Evolutionary conservation across 306 rosid genomes (phyloP).

Genomic region (Mimosa pudica): DNA sequence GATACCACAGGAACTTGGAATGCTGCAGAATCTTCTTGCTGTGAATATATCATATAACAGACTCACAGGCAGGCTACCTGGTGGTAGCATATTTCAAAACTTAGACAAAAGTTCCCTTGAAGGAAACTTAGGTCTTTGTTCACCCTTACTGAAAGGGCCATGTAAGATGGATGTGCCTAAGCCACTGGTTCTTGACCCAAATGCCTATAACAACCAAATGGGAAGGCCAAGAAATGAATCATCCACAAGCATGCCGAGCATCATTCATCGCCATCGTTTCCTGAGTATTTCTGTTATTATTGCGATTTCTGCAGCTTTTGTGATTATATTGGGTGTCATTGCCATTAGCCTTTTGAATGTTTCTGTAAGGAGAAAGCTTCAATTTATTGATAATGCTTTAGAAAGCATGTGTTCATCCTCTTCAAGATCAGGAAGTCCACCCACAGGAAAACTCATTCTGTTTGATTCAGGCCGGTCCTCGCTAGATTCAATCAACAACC

Average conservation of each 20-base stretch:
- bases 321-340: constrained; percentile 71
- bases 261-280: constrained; percentile 57
- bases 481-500: constrained; percentile 47
- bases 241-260: constrained; percentile 14
- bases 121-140: constrained; percentile 88
- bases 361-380: constrained; percentile 68
- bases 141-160: constrained; percentile 87
- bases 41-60: constrained; percentile 83
- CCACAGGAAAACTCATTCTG: constrained; percentile 76
- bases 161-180: constrained; percentile 84
- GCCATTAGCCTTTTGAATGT: constrained; percentile 68
- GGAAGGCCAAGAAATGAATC: constrained; percentile 47
- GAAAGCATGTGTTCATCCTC: constrained; percentile 93
- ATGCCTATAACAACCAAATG: constrained; percentile 62
- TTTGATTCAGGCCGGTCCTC: constrained; percentile 59
- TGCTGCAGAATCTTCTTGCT: constrained; percentile 74
- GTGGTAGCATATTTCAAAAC: constrained; percentile 62
- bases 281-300: constrained; percentile 80
- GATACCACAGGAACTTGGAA: constrained; percentile 87
- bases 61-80: constrained; percentile 87
- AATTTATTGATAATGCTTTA: constrained; percentile 75
- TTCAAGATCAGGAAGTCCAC: constrained; percentile 59
- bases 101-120: constrained; percentile 83
- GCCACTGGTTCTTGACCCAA: constrained; percentile 91
- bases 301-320: constrained; percentile 73